These are phyloP conservation scores for Hydrangea macrophylla DNA, from an alignment of 148 eudicot species.

Conservation along the genomic window DNA sequence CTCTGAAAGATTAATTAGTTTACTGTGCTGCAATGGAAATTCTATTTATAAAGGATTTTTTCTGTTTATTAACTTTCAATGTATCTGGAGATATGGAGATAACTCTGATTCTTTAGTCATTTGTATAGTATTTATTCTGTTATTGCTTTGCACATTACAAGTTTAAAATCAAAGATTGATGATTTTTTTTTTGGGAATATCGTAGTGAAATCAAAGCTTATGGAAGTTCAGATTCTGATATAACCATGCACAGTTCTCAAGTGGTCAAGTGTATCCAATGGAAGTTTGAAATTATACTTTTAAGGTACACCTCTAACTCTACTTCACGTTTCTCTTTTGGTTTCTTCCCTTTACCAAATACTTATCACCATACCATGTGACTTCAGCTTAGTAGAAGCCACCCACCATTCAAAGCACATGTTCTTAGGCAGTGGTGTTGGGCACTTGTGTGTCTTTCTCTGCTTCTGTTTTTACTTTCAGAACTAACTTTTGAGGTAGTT, in stretches of 20 bases:
- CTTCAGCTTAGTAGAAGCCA: background rate
- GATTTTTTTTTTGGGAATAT: background rate
- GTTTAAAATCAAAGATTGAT: background rate
- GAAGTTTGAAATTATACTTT: background rate
- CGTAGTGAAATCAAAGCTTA: background rate
- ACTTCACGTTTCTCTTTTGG: background rate
- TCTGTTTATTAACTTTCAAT: background rate
- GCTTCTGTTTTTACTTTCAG: background rate
- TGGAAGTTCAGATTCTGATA: background rate
- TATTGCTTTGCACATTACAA: background rate
- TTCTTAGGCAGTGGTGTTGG: no score
- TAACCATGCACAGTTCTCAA: background rate
- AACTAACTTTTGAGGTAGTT: slow-evolving; percentile 2
- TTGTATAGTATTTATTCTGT: background rate
- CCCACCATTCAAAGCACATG: slow-evolving; percentile 13
- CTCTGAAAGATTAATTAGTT: background rate
- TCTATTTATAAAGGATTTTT: background rate
- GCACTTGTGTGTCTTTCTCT: background rate
- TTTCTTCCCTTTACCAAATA: background rate
- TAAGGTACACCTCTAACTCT: background rate
- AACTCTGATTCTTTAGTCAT: background rate
- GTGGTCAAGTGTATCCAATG: background rate
- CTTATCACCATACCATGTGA: background rate
- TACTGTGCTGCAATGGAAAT: background rate
- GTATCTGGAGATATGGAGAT: background rate